Evolutionary conservation across 1,284 basidiomycete genomes (phyloP).

Genomic region (Malassezia restricta): DNA sequence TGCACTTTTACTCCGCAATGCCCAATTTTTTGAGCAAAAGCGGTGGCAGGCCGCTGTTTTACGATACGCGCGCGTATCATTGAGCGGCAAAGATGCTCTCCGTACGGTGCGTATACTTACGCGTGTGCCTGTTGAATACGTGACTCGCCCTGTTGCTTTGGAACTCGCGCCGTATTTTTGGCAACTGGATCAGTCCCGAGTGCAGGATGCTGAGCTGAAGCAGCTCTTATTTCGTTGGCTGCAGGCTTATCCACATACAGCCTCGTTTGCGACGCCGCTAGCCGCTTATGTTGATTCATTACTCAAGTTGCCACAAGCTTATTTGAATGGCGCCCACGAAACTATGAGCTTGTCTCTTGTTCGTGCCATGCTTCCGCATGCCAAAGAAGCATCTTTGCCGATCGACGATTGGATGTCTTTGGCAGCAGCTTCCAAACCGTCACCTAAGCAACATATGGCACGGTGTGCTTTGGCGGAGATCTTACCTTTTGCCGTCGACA

Average conservation of each 20-base stretch:
- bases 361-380: background rate
- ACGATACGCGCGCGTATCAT: background rate
- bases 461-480: background rate
- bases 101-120: background rate
- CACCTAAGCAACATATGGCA: background rate
- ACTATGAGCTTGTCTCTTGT: background rate
- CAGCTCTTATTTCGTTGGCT: background rate
- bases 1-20: conserved; percentile 8
- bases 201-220: background rate
- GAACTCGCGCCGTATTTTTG: background rate
- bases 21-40: conserved; percentile 25
- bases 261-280: background rate
- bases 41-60: conserved; percentile 21
- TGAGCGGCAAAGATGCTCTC: background rate
- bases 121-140: background rate
- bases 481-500: background rate
- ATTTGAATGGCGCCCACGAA: background rate
- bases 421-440: background rate
- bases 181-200: background rate
- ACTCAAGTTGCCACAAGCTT: background rate
- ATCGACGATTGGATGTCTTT: background rate
- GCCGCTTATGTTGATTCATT: background rate
- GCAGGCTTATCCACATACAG: background rate
- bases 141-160: background rate
- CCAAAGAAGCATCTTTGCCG: background rate